Evolutionary conservation across 345 rosid species (phyloP), one percentile per base, ranked within the genome.

Genomic region (Populus nigra): DNA sequence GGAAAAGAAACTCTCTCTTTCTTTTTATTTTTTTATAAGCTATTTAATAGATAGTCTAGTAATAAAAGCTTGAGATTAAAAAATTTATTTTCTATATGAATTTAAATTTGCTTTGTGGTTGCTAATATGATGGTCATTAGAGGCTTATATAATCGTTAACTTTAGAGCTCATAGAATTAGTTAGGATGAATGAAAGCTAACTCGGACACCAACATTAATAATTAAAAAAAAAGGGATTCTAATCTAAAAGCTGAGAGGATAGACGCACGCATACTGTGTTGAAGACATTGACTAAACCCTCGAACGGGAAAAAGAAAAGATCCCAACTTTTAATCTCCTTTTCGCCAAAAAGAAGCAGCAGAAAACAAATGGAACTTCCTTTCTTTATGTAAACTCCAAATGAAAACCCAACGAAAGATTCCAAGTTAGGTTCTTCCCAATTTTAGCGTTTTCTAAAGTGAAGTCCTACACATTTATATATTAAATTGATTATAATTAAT

Each of bases 11-110:
- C 39, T 38, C 11, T 39, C 2, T 1, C 11, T 8, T 2, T 7
- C 41, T 27, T 1, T 27, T 1, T 27, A 0, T 27, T 27, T 27
- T 1, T 27, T 1, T 1, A 0, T 27, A 1, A 25, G 1, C 1
- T 1, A 25, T 25, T 0, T 27, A 27, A 1, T 27, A 27, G 27
- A 1, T 27, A 1, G 27, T 1, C 1, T 1, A 27, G 1, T 27
- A 0, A 27, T 1, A 27, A 27, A 1, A 27, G 1, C 1, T 27
- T 27, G 1, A 27, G 1, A 27, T 1, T 1, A 27, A 27, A 1
- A 1, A 27, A 0, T 27, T 27, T 27, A 1, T 27, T 27, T 27
- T 27, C 1, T 27, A 0, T 27, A 1, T 27, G 27, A 27, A 0
- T 1, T 27, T 1, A 27, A 27, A 1, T 27, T 27, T 27, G 1